These are phyloP conservation scores for Steccherinum ochraceum DNA, from an alignment of 768 basidiomycete genomes.

Conservation along the genomic window DNA sequence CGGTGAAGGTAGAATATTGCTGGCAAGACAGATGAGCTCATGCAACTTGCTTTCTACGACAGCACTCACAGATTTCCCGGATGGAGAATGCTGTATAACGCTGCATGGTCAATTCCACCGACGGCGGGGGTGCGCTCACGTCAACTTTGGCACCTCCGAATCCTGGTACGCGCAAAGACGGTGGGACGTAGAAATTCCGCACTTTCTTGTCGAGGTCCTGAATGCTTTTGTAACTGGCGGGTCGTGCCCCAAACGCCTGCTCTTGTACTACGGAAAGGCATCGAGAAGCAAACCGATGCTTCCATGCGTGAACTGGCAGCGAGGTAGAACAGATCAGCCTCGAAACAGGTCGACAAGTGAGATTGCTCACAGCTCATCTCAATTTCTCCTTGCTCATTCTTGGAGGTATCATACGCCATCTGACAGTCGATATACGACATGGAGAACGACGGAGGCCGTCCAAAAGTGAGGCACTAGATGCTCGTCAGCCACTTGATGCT, in stretches of 20 bases:
- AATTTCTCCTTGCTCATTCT: constrained; percentile 39
- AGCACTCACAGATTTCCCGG: constrained; percentile 53
- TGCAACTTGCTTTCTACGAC: no score
- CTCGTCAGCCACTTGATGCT: no score
- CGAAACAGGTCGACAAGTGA: neutral
- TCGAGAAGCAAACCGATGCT: constrained; percentile 56
- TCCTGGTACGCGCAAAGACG: constrained; percentile 57
- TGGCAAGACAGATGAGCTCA: constrained; percentile 16
- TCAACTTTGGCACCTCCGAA: constrained; percentile 36
- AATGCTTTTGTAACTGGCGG: constrained; percentile 55
- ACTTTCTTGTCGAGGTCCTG: constrained; percentile 64
- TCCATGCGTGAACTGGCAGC: constrained; percentile 57
- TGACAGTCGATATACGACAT: constrained; percentile 50
- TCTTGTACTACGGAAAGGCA: constrained; percentile 62
- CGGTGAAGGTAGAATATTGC: constrained; percentile 71
- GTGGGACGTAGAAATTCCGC: constrained; percentile 55
- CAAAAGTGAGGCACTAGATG: constrained; percentile 60
- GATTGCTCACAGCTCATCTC: constrained; percentile 58
- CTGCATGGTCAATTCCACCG: constrained; percentile 59
- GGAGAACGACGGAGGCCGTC: constrained; percentile 62
- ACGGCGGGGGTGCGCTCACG: constrained; percentile 27
- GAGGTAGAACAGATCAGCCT: neutral
- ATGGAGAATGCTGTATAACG: constrained; percentile 62
- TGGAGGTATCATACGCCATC: constrained; percentile 33
- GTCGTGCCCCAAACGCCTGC: constrained; percentile 57